Conservation (phyloP, 805 yeast species). For the Komagataella populi region DNA sequence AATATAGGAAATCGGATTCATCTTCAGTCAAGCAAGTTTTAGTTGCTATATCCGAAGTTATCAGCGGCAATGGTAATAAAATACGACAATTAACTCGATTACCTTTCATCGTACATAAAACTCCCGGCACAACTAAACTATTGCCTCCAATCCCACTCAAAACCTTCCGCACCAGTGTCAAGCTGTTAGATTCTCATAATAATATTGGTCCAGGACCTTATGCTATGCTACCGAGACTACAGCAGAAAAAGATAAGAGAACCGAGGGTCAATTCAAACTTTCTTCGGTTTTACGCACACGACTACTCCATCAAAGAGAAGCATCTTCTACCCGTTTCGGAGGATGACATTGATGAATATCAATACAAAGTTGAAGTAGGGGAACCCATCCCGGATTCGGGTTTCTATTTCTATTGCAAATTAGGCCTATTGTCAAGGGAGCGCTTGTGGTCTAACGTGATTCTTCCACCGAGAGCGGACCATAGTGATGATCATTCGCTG, state of each 20-base stretch:
- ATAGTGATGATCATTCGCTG: conserved; percentile 3
- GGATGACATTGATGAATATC: conserved; percentile 18
- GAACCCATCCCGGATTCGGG: background rate
- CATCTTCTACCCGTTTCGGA: conserved; percentile 19
- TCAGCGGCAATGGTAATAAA: background rate
- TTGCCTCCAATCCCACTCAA: conserved; percentile 1
- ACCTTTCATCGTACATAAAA: background rate
- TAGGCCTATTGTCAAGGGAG: conserved; percentile 30
- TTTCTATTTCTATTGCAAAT: conserved; percentile 9
- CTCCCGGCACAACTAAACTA: background rate
- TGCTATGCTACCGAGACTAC: background rate
- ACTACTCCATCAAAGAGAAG: conserved; percentile 24
- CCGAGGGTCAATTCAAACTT: conserved; percentile 36
- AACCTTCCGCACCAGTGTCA: conserved; percentile 1
- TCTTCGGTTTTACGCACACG: conserved; percentile 34
- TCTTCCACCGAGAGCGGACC: conserved; percentile 35
- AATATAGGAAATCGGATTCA: background rate
- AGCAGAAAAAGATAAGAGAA: conserved; percentile 19
- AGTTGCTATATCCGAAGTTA: background rate
- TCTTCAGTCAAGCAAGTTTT: background rate
- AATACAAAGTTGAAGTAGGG: conserved; percentile 13
- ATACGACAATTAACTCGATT: background rate
- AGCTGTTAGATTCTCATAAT: background rate
- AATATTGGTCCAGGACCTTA: background rate
- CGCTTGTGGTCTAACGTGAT: conserved; percentile 41